Evolutionary conservation across 1,284 basidiomycete genomes (phyloP).

Genomic region (Ceratorhiza oryzae-sativae): DNA sequence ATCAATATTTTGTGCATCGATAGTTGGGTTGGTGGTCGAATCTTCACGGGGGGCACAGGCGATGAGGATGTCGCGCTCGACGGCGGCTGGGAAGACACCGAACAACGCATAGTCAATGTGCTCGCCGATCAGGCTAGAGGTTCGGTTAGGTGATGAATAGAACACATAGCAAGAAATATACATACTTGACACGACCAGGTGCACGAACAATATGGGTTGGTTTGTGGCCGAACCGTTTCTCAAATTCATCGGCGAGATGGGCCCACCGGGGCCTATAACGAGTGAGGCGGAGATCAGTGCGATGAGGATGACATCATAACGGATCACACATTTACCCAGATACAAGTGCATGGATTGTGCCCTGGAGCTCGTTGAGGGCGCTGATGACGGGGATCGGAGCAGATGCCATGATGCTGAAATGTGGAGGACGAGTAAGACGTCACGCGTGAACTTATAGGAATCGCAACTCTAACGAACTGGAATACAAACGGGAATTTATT

Average conservation of each 20-base stretch:
- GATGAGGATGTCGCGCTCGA: constrained; percentile 85
- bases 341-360: constrained; percentile 24
- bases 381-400: constrained; percentile 32
- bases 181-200: constrained; percentile 84
- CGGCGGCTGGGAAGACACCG: constrained; percentile 81
- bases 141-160: not conserved
- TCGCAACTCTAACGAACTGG: not conserved
- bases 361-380: constrained; percentile 35
- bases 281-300: not conserved
- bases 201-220: constrained; percentile 79
- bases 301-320: constrained; percentile 18
- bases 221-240: constrained; percentile 66
- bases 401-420: constrained; percentile 17
- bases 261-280: constrained; percentile 32
- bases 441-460: not conserved
- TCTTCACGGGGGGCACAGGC: constrained; percentile 67
- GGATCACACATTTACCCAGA: constrained; percentile 14
- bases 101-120: constrained; percentile 88
- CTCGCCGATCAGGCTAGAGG: constrained; percentile 64
- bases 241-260: constrained; percentile 57
- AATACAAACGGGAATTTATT: constrained; percentile 22
- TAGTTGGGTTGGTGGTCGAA: constrained; percentile 42
- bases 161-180: constrained; percentile 45
- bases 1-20: constrained; percentile 67
- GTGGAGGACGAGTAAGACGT: not conserved